Evolutionary conservation across 2,329 filamentous ascomycete genomes (phyloP).

Genomic region (Nectriaceae sp.): DNA sequence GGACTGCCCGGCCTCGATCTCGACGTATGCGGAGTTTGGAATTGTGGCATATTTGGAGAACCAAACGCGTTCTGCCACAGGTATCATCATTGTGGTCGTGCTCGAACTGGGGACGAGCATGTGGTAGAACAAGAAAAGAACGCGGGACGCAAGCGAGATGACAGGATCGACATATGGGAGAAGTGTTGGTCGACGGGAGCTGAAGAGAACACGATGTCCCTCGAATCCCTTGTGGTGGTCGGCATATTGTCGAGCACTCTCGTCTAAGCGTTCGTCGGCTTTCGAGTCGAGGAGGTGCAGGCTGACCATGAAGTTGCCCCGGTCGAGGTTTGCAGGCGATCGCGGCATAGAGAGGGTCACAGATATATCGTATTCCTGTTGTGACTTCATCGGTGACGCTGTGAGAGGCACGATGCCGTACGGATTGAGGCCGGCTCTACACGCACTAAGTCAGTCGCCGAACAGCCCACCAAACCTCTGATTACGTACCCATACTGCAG

Average conservation of each 20-base stretch:
- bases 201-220: conserved; percentile 50
- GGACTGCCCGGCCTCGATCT: conserved; percentile 67
- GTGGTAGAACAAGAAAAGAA: conserved; percentile 69
- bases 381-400: conserved; percentile 58
- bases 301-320: conserved; percentile 94
- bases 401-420: conserved; percentile 52
- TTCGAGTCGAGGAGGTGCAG: conserved; percentile 64
- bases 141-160: conserved; percentile 60
- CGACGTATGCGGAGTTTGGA: conserved; percentile 54
- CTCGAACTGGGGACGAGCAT: conserved; percentile 66
- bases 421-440: conserved; percentile 51
- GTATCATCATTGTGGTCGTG: conserved; percentile 62
- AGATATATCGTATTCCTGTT: conserved; percentile 83
- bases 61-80: conserved; percentile 71
- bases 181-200: conserved; percentile 73
- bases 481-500: conserved; percentile 58
- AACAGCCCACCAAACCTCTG: neutral
- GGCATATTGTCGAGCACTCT: conserved; percentile 32
- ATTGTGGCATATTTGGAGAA: conserved; percentile 53
- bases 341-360: conserved; percentile 76
- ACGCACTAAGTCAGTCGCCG: conserved; percentile 13
- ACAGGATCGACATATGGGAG: conserved; percentile 77
- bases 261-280: conserved; percentile 22
- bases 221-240: conserved; percentile 38
- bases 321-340: conserved; percentile 71